These are phyloP conservation scores for Phytopythium litorale DNA, from an alignment of 352 stramenopile species.

Conservation along the genomic window DNA sequence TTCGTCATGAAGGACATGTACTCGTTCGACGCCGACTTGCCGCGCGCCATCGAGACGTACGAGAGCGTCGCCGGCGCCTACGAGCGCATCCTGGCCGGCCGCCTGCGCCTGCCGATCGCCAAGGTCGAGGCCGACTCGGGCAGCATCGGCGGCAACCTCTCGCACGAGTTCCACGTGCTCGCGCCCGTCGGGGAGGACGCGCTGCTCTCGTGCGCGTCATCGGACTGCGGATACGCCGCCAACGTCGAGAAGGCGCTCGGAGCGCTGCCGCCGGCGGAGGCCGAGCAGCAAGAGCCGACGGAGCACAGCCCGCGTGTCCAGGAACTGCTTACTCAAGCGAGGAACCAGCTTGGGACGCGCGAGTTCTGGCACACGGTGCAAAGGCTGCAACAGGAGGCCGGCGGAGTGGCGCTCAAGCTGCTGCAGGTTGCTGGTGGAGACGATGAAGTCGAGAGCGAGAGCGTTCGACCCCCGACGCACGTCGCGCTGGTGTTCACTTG, in stretches of 20 bases:
- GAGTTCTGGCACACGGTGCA: slow-evolving; percentile 32
- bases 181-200: slow-evolving; percentile 80
- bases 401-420: slow-evolving; percentile 28
- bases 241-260: slow-evolving; percentile 86
- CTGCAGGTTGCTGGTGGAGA: slow-evolving; percentile 27
- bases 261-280: slow-evolving; percentile 11
- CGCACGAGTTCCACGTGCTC: slow-evolving; percentile 89
- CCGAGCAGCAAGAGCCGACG: not conserved
- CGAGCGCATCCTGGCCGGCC: slow-evolving; percentile 61
- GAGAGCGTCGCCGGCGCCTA: slow-evolving; percentile 77
- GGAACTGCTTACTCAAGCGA: slow-evolving; percentile 20
- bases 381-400: slow-evolving; percentile 21
- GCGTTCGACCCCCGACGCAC: slow-evolving; percentile 5
- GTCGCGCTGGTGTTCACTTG: slow-evolving; percentile 57
- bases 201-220: slow-evolving; percentile 61
- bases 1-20: slow-evolving; percentile 94
- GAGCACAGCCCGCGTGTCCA: slow-evolving; percentile 6
- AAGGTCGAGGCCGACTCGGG: slow-evolving; percentile 85
- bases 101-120: slow-evolving; percentile 64
- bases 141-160: slow-evolving; percentile 85
- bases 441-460: not conserved
- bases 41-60: slow-evolving; percentile 64
- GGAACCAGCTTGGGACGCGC: slow-evolving; percentile 10
- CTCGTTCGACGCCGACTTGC: slow-evolving; percentile 76
- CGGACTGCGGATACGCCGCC: slow-evolving; percentile 69